Base-by-base conservation (phyloP, 805 yeast species). In the Pichia californica region DNA sequence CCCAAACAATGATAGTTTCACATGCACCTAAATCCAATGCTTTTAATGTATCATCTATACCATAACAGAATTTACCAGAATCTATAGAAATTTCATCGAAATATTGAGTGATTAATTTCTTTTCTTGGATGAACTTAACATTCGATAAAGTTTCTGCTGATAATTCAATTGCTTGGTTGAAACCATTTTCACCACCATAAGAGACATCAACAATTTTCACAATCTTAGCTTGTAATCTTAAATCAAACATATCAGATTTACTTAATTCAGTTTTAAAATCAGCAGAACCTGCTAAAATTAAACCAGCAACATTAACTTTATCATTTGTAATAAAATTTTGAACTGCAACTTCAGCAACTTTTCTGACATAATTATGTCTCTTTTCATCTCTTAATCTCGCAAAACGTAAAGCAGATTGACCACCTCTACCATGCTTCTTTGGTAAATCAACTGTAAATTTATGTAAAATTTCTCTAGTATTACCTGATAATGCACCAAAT, bases 341-440 rank as follows among this genome's bases (percentile, higher is more conserved):
- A 29, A 93, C 98, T 7, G 99, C 98, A 40, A 81, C 91, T 72
- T 93, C 99, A 40, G 98, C 96, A 38, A 93, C 99, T 62, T 93
- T 93, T 70, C 99, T 80, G 49, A 93, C 94, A 70, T 93, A 93
- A 67, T 93, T 93, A 68, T 93, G 99, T 74, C 99, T 88, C 67
- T 93, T 93, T 70, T 93, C 99, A 57, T 93, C 99, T 77, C 99
- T 85, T 67, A 93, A 76, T 76, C 99, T 89, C 21, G 97, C 83
- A 74, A 93, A 93, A 87, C 99, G 98, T 56, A 93, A 64, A 36
- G 99, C 99, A 50, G 99, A 93, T 73, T 93, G 99, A 83, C 99
- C 99, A 85, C 99, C 99, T 77, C 99, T 85, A 61, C 99, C 99
- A 75, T 93, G 99, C 87, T 93, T 93, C 74, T 93, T 93, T 58